phyloP scores from a whole-genome alignment of 805 yeast genomes.

The Cyberlindnera euphorbiae region DNA sequence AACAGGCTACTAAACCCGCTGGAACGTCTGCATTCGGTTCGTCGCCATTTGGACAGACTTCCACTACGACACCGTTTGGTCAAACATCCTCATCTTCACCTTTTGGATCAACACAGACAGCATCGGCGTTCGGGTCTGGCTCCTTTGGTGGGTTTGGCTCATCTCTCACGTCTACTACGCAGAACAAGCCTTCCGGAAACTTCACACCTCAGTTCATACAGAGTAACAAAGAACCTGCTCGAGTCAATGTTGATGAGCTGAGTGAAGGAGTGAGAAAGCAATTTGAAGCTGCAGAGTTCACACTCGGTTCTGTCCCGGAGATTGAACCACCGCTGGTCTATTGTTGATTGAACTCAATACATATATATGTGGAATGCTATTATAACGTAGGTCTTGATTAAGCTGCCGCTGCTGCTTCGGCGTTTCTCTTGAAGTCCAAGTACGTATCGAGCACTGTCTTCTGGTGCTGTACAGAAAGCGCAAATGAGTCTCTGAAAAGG shows the following conservation, averaged over 20 bases:
- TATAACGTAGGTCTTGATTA: too few species aligned
- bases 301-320: slow-evolving; percentile 67
- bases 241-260: slow-evolving; percentile 32
- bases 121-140: slow-evolving; percentile 12
- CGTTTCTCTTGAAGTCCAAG: slow-evolving; percentile 15
- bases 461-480: slow-evolving; percentile 39
- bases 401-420: slow-evolving; percentile 7
- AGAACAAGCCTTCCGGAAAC: slow-evolving; percentile 8
- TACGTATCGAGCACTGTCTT: slow-evolving; percentile 33
- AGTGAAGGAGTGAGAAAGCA: slow-evolving; percentile 39
- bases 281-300: slow-evolving; percentile 45
- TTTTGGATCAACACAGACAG: slow-evolving; percentile 3
- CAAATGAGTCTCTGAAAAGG: slow-evolving; percentile 60
- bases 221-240: slow-evolving; percentile 29
- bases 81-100: slow-evolving; percentile 5
- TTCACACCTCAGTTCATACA: slow-evolving; percentile 28
- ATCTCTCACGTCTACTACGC: too few species aligned
- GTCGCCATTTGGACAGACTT: slow-evolving; percentile 24
- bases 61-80: slow-evolving; percentile 3
- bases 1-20: background rate
- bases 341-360: slow-evolving; percentile 23
- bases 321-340: slow-evolving; percentile 60
- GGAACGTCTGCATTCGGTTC: too few species aligned
- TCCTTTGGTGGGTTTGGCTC: slow-evolving; percentile 5
- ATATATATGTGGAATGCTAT: background rate